Base-by-base conservation (phyloP, 2,329 filamentous ascomycete genomes). In the Scedosporium boydii region DNA sequence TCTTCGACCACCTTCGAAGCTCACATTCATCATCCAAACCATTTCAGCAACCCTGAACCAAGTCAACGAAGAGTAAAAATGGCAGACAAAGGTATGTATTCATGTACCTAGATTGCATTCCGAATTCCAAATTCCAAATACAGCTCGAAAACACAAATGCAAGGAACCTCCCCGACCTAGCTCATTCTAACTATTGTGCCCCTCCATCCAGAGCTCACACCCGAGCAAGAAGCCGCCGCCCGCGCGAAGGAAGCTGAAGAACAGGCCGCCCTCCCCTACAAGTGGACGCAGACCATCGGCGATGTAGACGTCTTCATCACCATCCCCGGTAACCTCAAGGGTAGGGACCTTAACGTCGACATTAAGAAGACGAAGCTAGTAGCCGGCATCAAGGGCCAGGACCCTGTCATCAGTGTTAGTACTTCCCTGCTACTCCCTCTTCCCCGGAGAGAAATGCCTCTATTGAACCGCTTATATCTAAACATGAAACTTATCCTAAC, bases 201-300 rank as follows among this genome's bases (percentile, higher is more conserved):
- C 38, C 27, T 59, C 18, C 44, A 38, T 68, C 34, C 34, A 82
- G 84, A 87, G 70, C 77, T 73, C 62, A 80, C 78, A 23, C 76
- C 81, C 64, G 84, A 82, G 65, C 80, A 85, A 66, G 78, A 81
- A 67, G 85, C 81, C 10, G 83, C 83, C 21, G 80, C 82, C 63
- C 80, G 79, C 67, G 87, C 86, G 65, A 87, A 88, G 73, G 92
- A 99, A 78, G 81, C 84, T 63, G 89, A 87, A 69, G 95, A 99
- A 78, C 95, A 99, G 80, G 89, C 87, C 51, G 85, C 88, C 26
- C 87, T 99, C 51, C 95, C 95, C 0, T 99, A 99, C 86, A 95
- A 96, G 78, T 99, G 95, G 95, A 89, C 84, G 10, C 95, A 99
- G 78, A 93, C 89, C 26, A 96, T 99, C 73, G 82, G 82, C 68